A percentile compares a stretch with the other conserved stretches of the same genome.
Conservation (phyloP, 768 basidiomycete genomes). For the Tulasnella sp. region DNA sequence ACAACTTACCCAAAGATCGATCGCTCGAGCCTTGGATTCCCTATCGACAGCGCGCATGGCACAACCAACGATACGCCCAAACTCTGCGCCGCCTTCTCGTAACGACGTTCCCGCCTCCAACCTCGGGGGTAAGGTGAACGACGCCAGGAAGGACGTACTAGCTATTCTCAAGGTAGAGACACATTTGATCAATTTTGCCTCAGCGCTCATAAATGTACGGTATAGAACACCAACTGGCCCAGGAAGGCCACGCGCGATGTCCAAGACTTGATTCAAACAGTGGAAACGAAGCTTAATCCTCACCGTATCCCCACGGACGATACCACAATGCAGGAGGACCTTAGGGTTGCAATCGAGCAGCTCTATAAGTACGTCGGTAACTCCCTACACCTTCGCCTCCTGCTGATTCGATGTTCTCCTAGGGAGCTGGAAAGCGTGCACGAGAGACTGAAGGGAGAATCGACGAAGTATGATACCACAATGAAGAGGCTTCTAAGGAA, state of each 20-base stretch:
- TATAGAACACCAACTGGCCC: background rate
- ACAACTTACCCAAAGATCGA: too few species aligned
- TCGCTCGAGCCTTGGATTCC: too few species aligned
- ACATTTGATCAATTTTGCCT: background rate
- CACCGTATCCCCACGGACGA: background rate
- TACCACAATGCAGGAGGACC: background rate
- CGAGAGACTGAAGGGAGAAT: background rate
- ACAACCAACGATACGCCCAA: too few species aligned
- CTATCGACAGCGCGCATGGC: too few species aligned
- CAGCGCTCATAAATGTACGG: background rate
- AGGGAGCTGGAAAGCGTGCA: background rate
- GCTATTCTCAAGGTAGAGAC: background rate
- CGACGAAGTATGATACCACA: background rate
- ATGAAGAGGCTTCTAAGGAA: background rate
- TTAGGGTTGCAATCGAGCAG: background rate
- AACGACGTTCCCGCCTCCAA: too few species aligned
- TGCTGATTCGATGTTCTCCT: background rate
- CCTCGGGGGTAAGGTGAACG: too few species aligned
- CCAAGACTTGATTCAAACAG: background rate
- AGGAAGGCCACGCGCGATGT: background rate
- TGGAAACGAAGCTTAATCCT: background rate
- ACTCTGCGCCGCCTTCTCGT: too few species aligned
- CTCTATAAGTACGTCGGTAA: background rate
- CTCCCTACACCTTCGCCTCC: background rate
- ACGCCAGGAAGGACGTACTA: background rate